phyloP scores from a whole-genome alignment of 2,329 filamentous ascomycete species.

The Diaporthe citrichinensis region DNA sequence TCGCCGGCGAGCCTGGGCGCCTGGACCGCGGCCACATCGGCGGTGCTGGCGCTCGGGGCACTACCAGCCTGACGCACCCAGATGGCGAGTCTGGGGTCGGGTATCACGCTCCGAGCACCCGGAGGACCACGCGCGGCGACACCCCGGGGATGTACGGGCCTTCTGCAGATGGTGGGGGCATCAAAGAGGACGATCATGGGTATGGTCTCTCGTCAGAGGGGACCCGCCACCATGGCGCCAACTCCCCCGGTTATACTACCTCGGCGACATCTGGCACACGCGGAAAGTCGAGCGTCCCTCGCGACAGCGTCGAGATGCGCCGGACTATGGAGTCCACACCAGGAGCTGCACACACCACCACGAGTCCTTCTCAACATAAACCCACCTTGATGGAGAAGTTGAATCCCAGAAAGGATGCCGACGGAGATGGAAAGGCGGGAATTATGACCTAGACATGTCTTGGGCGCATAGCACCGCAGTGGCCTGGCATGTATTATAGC shows the following conservation, averaged over 20 bases:
- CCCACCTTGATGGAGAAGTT: slow-evolving; percentile 66
- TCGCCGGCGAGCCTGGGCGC: slow-evolving; percentile 72
- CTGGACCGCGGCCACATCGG: slow-evolving; percentile 2
- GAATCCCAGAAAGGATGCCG: slow-evolving; percentile 67
- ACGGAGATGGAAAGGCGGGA: slow-evolving; percentile 69
- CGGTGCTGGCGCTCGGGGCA: not conserved
- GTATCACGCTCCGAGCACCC: not conserved
- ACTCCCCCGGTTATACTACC: not conserved
- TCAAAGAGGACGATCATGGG: not conserved
- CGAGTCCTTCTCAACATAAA: slow-evolving; percentile 24
- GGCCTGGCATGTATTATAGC: too few species aligned
- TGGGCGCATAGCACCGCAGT: too few species aligned
- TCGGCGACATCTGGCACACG: not conserved
- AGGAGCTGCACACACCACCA: not conserved
- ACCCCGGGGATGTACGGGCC: not conserved
- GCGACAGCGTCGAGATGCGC: not conserved
- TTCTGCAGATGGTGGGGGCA: too few species aligned
- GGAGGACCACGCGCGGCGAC: not conserved
- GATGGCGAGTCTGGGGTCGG: not conserved
- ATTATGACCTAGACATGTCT: slow-evolving; percentile 59
- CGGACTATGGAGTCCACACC: not conserved
- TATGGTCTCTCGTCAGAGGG: not conserved
- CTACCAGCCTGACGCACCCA: slow-evolving; percentile 8
- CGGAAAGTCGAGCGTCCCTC: not conserved
- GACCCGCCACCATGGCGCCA: not conserved